These are phyloP conservation scores for Phialophora verrucosa DNA, from an alignment of 2,329 filamentous ascomycete genomes.

Conservation along the genomic window DNA sequence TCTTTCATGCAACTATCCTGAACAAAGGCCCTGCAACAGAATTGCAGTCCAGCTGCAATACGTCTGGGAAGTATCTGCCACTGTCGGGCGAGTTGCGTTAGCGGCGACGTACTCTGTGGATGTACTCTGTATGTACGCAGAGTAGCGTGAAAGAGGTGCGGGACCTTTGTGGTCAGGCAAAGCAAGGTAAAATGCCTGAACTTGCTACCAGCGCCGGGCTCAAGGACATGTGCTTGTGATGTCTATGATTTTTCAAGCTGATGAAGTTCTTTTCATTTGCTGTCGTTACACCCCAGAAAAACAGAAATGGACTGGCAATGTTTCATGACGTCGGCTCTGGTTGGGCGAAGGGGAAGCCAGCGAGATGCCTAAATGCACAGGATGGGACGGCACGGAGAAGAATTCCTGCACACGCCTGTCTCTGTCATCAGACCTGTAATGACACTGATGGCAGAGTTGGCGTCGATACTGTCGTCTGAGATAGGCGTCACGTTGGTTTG, in stretches of 20 bases:
- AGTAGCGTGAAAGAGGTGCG: background rate
- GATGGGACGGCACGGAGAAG: background rate
- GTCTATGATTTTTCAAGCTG: background rate
- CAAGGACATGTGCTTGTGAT: background rate
- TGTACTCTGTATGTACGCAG: background rate
- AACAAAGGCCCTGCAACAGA: background rate
- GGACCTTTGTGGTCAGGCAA: background rate
- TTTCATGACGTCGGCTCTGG: background rate
- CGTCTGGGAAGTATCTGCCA: background rate
- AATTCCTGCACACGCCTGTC: background rate
- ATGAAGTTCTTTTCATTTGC: background rate
- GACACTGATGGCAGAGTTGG: background rate
- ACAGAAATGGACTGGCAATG: background rate
- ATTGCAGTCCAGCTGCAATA: background rate
- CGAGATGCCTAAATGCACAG: background rate
- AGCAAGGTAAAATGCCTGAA: background rate
- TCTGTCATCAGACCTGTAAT: background rate
- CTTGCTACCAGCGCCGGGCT: background rate
- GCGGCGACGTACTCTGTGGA: background rate
- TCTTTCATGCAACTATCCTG: background rate
- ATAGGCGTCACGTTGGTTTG: background rate
- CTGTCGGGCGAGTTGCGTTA: background rate
- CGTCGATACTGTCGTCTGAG: background rate
- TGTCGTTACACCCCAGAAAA: background rate
- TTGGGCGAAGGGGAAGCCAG: background rate